Evolutionary conservation across 73 alveolate genomes (phyloP).

Genomic region (Blepharisma stoltei): DNA sequence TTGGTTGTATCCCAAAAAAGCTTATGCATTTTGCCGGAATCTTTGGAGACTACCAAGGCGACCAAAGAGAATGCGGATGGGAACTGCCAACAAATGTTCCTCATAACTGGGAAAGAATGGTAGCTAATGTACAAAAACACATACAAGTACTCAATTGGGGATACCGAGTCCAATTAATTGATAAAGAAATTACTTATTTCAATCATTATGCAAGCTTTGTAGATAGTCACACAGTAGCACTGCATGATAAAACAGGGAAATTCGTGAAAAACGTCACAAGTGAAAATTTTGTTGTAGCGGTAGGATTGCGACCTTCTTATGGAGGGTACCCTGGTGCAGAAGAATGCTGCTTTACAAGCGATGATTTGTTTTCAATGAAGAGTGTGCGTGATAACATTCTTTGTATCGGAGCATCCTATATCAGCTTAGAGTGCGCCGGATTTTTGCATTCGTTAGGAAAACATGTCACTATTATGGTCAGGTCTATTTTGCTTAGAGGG

Average conservation of each 20-base stretch:
- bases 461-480: slow-evolving; percentile 92
- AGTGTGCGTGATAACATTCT: slow-evolving; percentile 96
- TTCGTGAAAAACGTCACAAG: slow-evolving; percentile 68
- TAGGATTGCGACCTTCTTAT: slow-evolving; percentile 88
- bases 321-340: slow-evolving; percentile 34
- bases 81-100: slow-evolving; percentile 23
- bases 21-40: slow-evolving; percentile 98
- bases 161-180: slow-evolving; percentile 77
- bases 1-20: slow-evolving; percentile 99
- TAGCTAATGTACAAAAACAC: slow-evolving; percentile 82
- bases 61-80: slow-evolving; percentile 70
- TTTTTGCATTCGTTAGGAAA: slow-evolving; percentile 91
- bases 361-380: slow-evolving; percentile 92
- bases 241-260: slow-evolving; percentile 81
- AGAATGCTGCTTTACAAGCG: slow-evolving; percentile 58
- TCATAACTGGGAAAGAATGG: slow-evolving; percentile 78
- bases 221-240: slow-evolving; percentile 89
- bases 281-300: slow-evolving; percentile 76
- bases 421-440: slow-evolving; percentile 95
- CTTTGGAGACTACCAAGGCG: slow-evolving; percentile 76
- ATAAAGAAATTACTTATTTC: slow-evolving; percentile 77
- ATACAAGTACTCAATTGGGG: slow-evolving; percentile 83
- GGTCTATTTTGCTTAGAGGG: slow-evolving; percentile 95
- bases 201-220: slow-evolving; percentile 90
- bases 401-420: slow-evolving; percentile 98